Conservation (phyloP, 768 basidiomycete genomes). For the Boletellus ananiceps region DNA sequence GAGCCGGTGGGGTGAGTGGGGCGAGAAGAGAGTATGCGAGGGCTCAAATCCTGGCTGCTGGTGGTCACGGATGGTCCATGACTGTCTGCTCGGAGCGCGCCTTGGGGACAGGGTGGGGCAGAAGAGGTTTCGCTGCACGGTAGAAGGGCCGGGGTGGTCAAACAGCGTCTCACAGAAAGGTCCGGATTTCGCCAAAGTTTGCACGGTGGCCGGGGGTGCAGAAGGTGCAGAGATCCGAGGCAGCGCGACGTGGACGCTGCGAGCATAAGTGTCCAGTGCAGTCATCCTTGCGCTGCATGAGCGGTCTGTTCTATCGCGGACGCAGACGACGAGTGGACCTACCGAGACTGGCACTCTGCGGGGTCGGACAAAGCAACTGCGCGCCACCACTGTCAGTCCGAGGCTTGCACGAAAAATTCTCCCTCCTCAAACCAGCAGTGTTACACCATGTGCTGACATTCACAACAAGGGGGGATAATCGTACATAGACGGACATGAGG, state of each 20-base stretch:
- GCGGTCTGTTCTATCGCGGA: neutral
- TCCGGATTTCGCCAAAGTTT: slow-evolving; percentile 16
- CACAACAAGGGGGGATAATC: slow-evolving; percentile 39
- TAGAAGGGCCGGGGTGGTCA: slow-evolving; percentile 3
- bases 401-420: neutral
- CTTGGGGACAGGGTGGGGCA: slow-evolving; percentile 1
- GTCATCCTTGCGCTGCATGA: slow-evolving; percentile 55
- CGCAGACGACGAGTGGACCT: slow-evolving; percentile 17
- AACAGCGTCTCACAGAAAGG: slow-evolving; percentile 7
- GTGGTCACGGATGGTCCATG: neutral
- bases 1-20: neutral
- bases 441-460: slow-evolving; percentile 23
- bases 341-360: slow-evolving; percentile 43
- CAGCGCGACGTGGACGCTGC: slow-evolving; percentile 71
- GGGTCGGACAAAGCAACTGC: slow-evolving; percentile 2
- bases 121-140: slow-evolving; percentile 3
- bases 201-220: slow-evolving; percentile 29
- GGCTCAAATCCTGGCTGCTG: neutral
- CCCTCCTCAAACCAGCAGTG: neutral
- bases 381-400: neutral
- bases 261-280: slow-evolving; percentile 70
- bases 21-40: neutral
- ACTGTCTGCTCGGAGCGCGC: neutral
- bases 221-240: slow-evolving; percentile 44
- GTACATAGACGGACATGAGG: slow-evolving; percentile 34